Evolutionary conservation across 2,329 filamentous ascomycete species (phyloP), one percentile per base, ranked within the genome.

Genomic region (Ambrosiella cleistominuta): DNA sequence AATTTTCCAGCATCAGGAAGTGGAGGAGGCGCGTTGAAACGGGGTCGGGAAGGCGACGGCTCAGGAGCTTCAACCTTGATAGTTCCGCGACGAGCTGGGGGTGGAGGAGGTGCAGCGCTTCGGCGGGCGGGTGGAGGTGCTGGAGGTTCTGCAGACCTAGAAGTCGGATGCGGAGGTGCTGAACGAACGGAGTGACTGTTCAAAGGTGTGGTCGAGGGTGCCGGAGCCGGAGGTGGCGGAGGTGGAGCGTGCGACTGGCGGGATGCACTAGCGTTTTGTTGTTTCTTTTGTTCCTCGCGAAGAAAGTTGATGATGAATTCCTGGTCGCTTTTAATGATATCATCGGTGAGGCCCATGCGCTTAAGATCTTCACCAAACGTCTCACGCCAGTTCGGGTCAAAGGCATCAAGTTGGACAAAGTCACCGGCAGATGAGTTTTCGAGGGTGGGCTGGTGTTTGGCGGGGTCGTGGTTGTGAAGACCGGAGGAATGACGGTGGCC

Each of bases 1-100:
- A 81, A 93, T 70, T 88, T 95, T 42, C 93, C 93, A 60, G 93
- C 93, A 68, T 95, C 90, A 58, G 88, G 81, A 61, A 97, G 71
- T 1, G 91, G 87, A 39, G 93, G 93, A 51, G 93, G 93, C 7
- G 88, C 91, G 63, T 82, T 79, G 72, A 95, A 97, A 64, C 77
- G 78, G 7, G 81, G 80, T 56, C 83, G 78, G 19, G 82, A 78
- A 13, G 70, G 68, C 37, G 66, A 78, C 17, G 82, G 78, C 15
- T 69, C 68, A 49, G 65, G 64, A 8, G 68, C 57, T 27, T 81
- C 78, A 17, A 68, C 61, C 66, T 79, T 74, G 68, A 74, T 69
- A 69, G 54, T 35, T 6, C 78, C 73, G 74, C 85, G 69, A 69
- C 82, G 70, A 64, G 82, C 68, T 36, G 83, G 80, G 15, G 79